Evolutionary conservation across 2,329 filamentous ascomycete genomes (phyloP), one percentile per base, ranked within the genome.

Genomic region (Botrytis hyacinthi): DNA sequence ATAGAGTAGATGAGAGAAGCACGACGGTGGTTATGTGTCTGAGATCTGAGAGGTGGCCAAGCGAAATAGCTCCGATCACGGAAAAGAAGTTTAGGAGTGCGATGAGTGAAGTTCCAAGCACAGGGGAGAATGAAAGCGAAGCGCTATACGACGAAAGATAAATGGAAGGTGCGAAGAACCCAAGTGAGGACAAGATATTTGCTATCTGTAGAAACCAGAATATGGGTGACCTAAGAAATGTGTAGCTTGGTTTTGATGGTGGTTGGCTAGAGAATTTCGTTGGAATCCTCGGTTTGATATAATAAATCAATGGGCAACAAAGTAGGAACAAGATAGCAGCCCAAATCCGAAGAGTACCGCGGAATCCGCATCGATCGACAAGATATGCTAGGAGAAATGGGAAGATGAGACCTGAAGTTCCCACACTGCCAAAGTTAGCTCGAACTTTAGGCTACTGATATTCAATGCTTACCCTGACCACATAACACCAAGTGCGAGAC

Each of bases 201-300:
- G 85, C 85, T 6, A 86, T 75, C 68, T 83, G 83, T 76, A 88
- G 86, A 73, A 87, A 82, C 76, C 84, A 85, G 77, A 87, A 85
- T 3, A 83, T 83, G 22, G 78, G 79, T 72, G 85, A 84, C 70
- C 77, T 79, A 51, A 88, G 80, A 77, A 87, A 88, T 6, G 71
- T 54, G 70, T 76, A 76, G n/a, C 66, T 51, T 37, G 59, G 46
- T 29, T 59, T 73, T 44, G 48, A 59, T 70, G 40, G 65, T 16
- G 46, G 66, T 57, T 67, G 71, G 29, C 20, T 71, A 59, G 32
- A 73, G 57, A 42, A 61, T 79, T 51, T 62, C 0, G 26, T n/a
- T 2, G 88, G 85, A 40, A 89, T 79, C 2, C 89, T 85, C 1
- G 87, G 86, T 75, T 87, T 88, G 78, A 91, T 84, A 75, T 88